Conservation (phyloP, 2,329 filamentous ascomycete species). For the Epichloe baconii region DNA sequence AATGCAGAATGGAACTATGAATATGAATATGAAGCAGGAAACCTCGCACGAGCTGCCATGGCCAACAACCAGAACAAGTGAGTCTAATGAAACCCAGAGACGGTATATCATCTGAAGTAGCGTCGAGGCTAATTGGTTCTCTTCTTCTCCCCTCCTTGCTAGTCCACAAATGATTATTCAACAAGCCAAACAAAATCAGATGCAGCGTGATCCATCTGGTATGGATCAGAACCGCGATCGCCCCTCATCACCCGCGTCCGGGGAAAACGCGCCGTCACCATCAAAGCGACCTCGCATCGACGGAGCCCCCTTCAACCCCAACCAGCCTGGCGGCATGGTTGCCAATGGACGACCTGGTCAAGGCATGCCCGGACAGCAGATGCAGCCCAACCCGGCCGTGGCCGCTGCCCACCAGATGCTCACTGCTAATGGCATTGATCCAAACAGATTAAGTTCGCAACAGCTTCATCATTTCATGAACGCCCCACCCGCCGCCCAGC, state of each 20-base stretch:
- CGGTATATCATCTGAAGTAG: background rate
- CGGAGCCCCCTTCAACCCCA: constrained; percentile 57
- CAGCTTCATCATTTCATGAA: constrained; percentile 57
- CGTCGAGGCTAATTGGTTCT: background rate
- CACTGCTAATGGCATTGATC: constrained; percentile 60
- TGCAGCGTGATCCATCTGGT: constrained; percentile 77
- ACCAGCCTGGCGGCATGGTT: constrained; percentile 52
- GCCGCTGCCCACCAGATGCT: constrained; percentile 47
- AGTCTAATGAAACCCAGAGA: constrained; percentile 17
- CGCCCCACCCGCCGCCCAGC: constrained; percentile 48
- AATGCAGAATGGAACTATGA: constrained; percentile 48
- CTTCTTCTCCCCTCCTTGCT: background rate
- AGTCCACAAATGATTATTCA: constrained; percentile 63
- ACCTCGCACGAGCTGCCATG: constrained; percentile 62
- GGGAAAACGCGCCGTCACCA: constrained; percentile 82
- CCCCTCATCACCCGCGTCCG: constrained; percentile 67
- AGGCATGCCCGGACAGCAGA: constrained; percentile 60
- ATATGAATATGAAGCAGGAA: constrained; percentile 44
- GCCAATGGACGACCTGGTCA: constrained; percentile 58
- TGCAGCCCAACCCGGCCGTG: constrained; percentile 38
- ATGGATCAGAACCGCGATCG: constrained; percentile 76
- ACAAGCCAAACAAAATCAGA: constrained; percentile 61
- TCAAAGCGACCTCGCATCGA: constrained; percentile 78
- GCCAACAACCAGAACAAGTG: constrained; percentile 66
- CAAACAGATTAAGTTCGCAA: constrained; percentile 56